Conservation (phyloP, 257 asterid species). For the Forsythia suspensa region DNA sequence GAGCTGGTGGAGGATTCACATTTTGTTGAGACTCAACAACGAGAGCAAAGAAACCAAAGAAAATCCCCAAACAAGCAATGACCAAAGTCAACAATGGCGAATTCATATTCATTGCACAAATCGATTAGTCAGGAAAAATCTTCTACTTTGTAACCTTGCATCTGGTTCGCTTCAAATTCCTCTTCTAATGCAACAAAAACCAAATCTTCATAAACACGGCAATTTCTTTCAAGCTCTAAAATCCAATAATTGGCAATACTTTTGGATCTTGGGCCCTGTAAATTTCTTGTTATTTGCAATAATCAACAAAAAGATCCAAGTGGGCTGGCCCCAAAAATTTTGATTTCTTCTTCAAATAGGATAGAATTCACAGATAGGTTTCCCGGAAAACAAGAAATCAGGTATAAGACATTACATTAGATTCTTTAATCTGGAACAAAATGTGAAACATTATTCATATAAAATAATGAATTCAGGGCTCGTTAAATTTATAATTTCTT, state of each 20-base stretch:
- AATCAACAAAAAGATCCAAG: conserved; percentile 24
- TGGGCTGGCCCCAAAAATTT: conserved; percentile 16
- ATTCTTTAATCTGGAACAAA: conserved; percentile 19
- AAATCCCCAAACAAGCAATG: conserved; percentile 22
- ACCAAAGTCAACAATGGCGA: conserved; percentile 38
- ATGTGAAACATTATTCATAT: no score
- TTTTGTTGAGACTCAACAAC: conserved; percentile 48
- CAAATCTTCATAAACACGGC: no score
- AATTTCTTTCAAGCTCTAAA: conserved; percentile 12
- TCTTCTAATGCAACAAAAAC: conserved; percentile 8
- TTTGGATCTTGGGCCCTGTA: not conserved
- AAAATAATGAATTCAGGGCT: not conserved
- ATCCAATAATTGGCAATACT: not conserved
- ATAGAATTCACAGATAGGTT: not conserved
- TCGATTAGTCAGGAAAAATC: conserved; percentile 22
- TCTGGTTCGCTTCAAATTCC: conserved; percentile 40
- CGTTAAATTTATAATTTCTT: not conserved
- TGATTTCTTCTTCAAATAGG: conserved; percentile 11
- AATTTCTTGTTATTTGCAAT: conserved; percentile 8
- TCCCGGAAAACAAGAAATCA: conserved; percentile 9
- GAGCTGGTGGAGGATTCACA: conserved; percentile 21
- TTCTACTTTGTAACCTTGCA: conserved; percentile 36
- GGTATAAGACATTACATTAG: conserved; percentile 38
- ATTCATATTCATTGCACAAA: conserved; percentile 44
- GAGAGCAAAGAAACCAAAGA: conserved; percentile 29